phyloP scores from a whole-genome alignment of 2,329 filamentous ascomycete species.

The Aspergillus tanneri region DNA sequence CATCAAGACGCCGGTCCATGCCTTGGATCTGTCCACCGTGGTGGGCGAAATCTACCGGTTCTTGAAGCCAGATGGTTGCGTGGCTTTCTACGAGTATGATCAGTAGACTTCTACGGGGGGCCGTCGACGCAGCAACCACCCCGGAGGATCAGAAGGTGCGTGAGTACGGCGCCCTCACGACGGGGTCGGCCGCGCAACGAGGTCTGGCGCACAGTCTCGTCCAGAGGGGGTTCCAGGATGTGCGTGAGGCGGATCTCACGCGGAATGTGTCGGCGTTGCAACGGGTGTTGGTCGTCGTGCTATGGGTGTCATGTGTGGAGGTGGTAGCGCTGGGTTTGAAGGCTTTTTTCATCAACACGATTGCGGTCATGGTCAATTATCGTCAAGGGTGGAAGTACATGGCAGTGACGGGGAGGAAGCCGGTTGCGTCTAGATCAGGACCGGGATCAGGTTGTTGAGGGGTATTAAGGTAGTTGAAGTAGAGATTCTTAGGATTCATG shows the following conservation, averaged over 20 bases:
- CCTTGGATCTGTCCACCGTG: slow-evolving; percentile 45
- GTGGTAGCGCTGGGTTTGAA: slow-evolving; percentile 11
- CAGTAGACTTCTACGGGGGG: too few relatives aligned
- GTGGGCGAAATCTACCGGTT: slow-evolving; percentile 48
- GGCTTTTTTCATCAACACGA: slow-evolving; percentile 13
- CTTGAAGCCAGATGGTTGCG: slow-evolving; percentile 46
- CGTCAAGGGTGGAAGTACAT: slow-evolving; percentile 15
- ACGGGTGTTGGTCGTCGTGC: slow-evolving; percentile 8
- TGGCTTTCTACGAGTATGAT: slow-evolving; percentile 51
- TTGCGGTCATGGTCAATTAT: slow-evolving; percentile 18
- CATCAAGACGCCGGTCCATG: slow-evolving; percentile 55
- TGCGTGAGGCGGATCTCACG: slow-evolving; percentile 12
- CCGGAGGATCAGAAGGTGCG: slow-evolving; percentile 3
- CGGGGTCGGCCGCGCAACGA: background rate
- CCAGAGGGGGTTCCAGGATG: slow-evolving; percentile 10
- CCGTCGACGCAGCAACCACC: background rate
- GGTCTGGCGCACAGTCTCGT: slow-evolving; percentile 3
- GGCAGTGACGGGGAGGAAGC: slow-evolving; percentile 13
- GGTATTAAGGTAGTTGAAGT: background rate
- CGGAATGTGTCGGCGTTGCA: slow-evolving; percentile 10
- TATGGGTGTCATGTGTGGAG: slow-evolving; percentile 10
- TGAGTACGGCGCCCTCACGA: background rate
- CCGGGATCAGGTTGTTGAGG: background rate
- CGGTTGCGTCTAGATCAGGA: background rate
- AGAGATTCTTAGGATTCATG: background rate